Conservation (phyloP, 805 yeast species). For the Metschnikowia peoriensis region DNA sequence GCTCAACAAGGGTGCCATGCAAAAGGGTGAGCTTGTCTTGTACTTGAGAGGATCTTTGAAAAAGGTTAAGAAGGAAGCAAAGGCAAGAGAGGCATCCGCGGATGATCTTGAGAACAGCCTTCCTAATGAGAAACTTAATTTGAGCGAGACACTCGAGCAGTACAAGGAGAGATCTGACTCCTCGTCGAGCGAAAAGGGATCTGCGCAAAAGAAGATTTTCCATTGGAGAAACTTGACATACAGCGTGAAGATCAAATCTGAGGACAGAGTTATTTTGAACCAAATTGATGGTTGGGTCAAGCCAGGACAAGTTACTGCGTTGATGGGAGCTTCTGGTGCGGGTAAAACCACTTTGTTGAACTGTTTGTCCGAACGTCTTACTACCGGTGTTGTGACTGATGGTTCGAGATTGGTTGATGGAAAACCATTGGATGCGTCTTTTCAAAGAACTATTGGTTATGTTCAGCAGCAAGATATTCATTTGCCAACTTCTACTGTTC, state of each 20-base stretch:
- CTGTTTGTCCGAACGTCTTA: conserved; percentile 68
- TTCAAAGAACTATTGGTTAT: conserved; percentile 76
- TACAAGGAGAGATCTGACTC: conserved; percentile 16
- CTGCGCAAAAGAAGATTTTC: conserved; percentile 23
- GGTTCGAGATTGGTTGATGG: conserved; percentile 64
- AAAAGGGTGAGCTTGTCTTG: conserved; percentile 39
- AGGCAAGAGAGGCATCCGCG: conserved; percentile 20
- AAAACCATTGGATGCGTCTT: conserved; percentile 57
- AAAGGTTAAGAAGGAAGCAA: conserved; percentile 39
- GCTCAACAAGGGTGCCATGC: conserved; percentile 47
- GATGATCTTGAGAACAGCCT: conserved; percentile 39
- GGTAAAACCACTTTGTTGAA: conserved; percentile 79
- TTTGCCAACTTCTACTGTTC: conserved; percentile 63
- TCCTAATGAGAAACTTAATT: conserved; percentile 26
- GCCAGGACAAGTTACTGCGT: conserved; percentile 78
- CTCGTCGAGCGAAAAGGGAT: conserved; percentile 13
- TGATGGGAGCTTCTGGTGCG: conserved; percentile 88
- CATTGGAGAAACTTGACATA: conserved; percentile 41
- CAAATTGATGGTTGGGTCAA: conserved; percentile 63
- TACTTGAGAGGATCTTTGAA: conserved; percentile 40
- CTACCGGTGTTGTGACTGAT: conserved; percentile 69
- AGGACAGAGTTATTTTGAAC: conserved; percentile 39
- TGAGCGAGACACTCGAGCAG: conserved; percentile 30
- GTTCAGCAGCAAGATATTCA: conserved; percentile 83
- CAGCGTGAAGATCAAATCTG: conserved; percentile 37